These are phyloP conservation scores for Penicillium waksmanii DNA, from an alignment of 495 filamentous ascomycete species.

Conservation along the genomic window DNA sequence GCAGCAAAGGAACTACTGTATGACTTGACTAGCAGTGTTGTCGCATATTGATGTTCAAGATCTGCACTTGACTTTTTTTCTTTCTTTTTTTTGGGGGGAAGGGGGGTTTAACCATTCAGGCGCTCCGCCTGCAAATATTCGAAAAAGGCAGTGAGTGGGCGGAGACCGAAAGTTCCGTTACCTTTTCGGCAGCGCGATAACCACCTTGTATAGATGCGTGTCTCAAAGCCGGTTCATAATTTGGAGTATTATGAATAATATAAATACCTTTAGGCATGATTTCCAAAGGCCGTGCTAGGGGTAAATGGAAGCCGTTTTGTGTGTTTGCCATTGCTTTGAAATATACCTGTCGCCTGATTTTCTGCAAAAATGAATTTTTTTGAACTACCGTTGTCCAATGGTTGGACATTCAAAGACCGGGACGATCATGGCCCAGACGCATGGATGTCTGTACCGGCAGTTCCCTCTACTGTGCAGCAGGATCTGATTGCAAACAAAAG, in stretches of 20 bases:
- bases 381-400: slow-evolving; percentile 7
- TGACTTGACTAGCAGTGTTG: no score
- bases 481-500: slow-evolving; percentile 16
- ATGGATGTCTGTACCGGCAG: slow-evolving; percentile 11
- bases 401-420: slow-evolving; percentile 11
- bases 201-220: neutral
- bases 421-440: slow-evolving; percentile 3
- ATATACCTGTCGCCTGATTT: neutral
- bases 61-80: neutral
- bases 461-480: slow-evolving; percentile 16
- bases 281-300: neutral
- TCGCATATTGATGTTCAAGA: neutral
- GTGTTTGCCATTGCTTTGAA: neutral
- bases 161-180: slow-evolving; percentile 4
- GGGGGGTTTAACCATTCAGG: neutral
- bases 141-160: neutral
- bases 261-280: slow-evolving; percentile 1
- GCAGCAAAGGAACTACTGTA: neutral
- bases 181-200: neutral
- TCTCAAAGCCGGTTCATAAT: neutral
- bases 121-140: slow-evolving; percentile 1
- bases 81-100: no score
- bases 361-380: slow-evolving; percentile 7
- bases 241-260: neutral
- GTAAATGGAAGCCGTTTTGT: neutral